These are phyloP conservation scores for Paratinospora sagittata DNA, from an alignment of 164 flowering plant genomes.

Conservation along the genomic window DNA sequence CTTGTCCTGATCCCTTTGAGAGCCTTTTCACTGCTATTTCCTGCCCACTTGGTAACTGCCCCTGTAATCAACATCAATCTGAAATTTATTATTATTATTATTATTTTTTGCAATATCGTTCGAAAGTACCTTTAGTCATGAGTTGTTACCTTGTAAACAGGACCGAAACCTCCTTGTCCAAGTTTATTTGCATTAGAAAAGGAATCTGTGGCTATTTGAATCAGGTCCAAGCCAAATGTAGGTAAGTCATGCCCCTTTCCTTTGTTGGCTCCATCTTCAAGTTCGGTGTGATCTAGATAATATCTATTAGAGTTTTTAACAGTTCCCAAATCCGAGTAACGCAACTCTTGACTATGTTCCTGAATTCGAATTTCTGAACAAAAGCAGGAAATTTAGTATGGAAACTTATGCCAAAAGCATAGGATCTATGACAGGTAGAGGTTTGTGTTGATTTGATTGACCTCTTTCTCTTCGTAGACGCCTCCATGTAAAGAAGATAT, in stretches of 20 bases:
- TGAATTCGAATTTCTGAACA: background rate
- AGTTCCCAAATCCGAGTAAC: background rate
- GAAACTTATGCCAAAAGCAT: background rate
- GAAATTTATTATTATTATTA: background rate
- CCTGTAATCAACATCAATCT: background rate
- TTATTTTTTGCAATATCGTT: background rate
- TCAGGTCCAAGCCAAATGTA: slow-evolving; percentile 13
- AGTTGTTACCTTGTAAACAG: slow-evolving; percentile 19
- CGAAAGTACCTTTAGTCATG: background rate
- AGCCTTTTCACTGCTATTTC: slow-evolving; percentile 15
- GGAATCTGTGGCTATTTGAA: slow-evolving; percentile 19
- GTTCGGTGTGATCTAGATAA: background rate
- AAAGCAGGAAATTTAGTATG: background rate
- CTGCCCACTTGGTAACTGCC: slow-evolving; percentile 5
- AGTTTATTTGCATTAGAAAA: slow-evolving; percentile 15
- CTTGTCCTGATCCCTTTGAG: slow-evolving; percentile 16
- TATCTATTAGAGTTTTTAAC: slow-evolving; percentile 2
- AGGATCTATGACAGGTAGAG: background rate
- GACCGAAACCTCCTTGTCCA: slow-evolving; percentile 28
- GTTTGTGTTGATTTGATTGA: background rate
- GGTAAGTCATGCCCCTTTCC: slow-evolving; percentile 19
- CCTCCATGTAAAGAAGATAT: background rate
- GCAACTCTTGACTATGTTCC: background rate
- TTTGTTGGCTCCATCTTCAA: slow-evolving; percentile 1
- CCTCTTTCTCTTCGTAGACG: background rate